phyloP scores from a whole-genome alignment of 495 filamentous ascomycete genomes.

The Xeromyces bisporus region DNA sequence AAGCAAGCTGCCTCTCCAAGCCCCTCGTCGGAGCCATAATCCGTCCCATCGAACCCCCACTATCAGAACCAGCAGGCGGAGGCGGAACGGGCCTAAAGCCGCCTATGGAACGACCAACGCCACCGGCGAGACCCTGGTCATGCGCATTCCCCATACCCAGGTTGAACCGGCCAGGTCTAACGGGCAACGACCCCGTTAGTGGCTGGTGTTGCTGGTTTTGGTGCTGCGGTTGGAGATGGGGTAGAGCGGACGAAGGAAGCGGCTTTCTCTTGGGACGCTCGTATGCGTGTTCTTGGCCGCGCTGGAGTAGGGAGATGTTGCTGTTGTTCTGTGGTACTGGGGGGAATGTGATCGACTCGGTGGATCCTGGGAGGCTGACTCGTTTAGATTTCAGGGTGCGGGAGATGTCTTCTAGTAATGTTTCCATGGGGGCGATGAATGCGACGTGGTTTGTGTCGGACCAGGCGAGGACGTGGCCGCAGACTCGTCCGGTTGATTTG shows the following conservation, averaged over 20 bases:
- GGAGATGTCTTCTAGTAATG: slow-evolving; percentile 70
- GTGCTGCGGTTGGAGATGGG: slow-evolving; percentile 1
- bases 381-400: slow-evolving; percentile 41
- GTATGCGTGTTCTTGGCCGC: slow-evolving; percentile 4
- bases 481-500: slow-evolving; percentile 58
- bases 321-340: slow-evolving; percentile 8
- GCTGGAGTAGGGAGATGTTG: background rate
- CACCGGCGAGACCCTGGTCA: background rate
- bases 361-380: slow-evolving; percentile 22
- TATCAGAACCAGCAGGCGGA: background rate
- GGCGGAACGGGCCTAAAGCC: slow-evolving; percentile 1
- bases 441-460: slow-evolving; percentile 55
- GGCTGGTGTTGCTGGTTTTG: slow-evolving; percentile 4
- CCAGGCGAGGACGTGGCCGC: slow-evolving; percentile 82
- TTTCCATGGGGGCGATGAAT: slow-evolving; percentile 90
- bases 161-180: background rate
- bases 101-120: background rate
- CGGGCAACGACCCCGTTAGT: slow-evolving; percentile 1
- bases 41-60: slow-evolving; percentile 11
- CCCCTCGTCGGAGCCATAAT: slow-evolving; percentile 20
- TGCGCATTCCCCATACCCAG: no score
- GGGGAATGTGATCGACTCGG: slow-evolving; percentile 14
- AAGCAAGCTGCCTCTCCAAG: slow-evolving; percentile 27
- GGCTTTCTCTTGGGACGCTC: no score
- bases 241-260: background rate